Evolutionary conservation across 768 basidiomycete species (phyloP).

Genomic region (Auricularia sp.): DNA sequence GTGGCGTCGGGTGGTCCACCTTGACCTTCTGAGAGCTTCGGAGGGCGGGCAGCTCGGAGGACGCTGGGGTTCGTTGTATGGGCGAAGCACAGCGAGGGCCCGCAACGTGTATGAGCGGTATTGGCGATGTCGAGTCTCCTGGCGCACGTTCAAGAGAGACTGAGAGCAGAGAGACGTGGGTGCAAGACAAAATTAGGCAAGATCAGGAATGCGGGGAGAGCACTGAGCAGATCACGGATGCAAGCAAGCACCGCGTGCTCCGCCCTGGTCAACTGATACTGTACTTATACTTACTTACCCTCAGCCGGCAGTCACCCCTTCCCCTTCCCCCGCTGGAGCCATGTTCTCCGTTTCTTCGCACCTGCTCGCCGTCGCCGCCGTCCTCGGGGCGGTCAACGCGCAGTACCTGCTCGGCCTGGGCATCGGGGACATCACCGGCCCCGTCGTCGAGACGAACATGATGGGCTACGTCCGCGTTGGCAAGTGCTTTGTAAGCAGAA

Average conservation of each 20-base stretch:
- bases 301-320: not conserved
- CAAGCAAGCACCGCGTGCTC: not conserved
- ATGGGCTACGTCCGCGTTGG: slow-evolving; percentile 40
- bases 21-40: too few species aligned
- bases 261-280: not conserved
- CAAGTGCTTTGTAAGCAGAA: too few species aligned
- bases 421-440: slow-evolving; percentile 66
- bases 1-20: too few species aligned
- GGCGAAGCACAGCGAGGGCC: too few species aligned
- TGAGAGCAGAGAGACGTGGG: too few species aligned
- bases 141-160: too few species aligned
- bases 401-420: slow-evolving; percentile 53
- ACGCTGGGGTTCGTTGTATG: too few species aligned
- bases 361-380: not conserved
- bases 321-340: not conserved
- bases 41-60: too few species aligned
- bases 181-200: too few species aligned
- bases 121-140: too few species aligned
- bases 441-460: slow-evolving; percentile 77
- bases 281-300: not conserved
- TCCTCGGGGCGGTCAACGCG: slow-evolving; percentile 21
- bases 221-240: not conserved
- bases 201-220: not conserved
- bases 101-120: too few species aligned
- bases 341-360: not conserved